These are phyloP conservation scores for Cytidiella melzeri DNA, from an alignment of 768 basidiomycete genomes.

Conservation along the genomic window DNA sequence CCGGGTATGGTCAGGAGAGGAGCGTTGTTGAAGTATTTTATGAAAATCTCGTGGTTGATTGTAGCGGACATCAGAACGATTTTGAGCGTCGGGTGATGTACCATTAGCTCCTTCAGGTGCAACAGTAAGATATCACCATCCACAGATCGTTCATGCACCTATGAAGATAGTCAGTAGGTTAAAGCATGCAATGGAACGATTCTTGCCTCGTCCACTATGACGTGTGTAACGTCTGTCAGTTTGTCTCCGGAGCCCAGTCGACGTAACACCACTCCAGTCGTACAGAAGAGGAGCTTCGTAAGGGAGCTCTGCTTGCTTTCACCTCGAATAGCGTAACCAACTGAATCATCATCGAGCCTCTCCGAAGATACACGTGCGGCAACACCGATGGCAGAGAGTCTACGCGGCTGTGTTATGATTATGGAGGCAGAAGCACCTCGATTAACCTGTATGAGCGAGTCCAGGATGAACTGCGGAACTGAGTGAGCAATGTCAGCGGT, in stretches of 20 bases:
- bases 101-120: conserved; percentile 72
- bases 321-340: conserved; percentile 88
- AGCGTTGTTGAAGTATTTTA: conserved; percentile 75
- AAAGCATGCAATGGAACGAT: neutral
- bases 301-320: conserved; percentile 61
- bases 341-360: conserved; percentile 65
- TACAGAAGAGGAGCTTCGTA: conserved; percentile 84
- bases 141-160: conserved; percentile 91
- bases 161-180: neutral
- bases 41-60: conserved; percentile 84
- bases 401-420: conserved; percentile 83
- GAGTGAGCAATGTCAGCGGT: conserved; percentile 1
- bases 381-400: conserved; percentile 85
- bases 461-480: conserved; percentile 90
- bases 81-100: conserved; percentile 58
- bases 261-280: conserved; percentile 87
- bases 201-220: conserved; percentile 84
- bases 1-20: conserved; percentile 85
- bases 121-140: conserved; percentile 88
- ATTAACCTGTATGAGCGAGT: conserved; percentile 61
- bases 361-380: conserved; percentile 84
- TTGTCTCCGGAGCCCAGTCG: conserved; percentile 70
- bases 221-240: conserved; percentile 67
- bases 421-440: conserved; percentile 67
- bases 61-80: conserved; percentile 93